Percentiles rank a stretch among this genome's conserved stretches.
Evolutionary conservation across 1,139 yeast species (phyloP).

Genomic region (Nakaseomyces uthaithaninus): DNA sequence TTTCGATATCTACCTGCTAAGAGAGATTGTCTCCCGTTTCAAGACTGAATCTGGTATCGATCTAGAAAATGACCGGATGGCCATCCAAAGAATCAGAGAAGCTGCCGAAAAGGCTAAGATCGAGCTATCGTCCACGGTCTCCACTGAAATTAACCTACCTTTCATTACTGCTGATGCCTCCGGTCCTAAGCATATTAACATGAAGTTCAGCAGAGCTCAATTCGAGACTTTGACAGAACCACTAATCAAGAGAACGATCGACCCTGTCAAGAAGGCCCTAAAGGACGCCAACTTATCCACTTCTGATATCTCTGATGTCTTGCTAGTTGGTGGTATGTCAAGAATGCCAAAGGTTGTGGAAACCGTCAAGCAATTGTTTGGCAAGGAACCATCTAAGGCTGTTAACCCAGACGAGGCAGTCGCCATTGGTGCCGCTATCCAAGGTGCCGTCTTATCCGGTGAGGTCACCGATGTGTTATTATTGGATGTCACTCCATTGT

Average conservation of each 20-base stretch:
- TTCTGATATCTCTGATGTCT: constrained; percentile 87
- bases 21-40: constrained; percentile 86
- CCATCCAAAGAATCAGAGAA: constrained; percentile 98
- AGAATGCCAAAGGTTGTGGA: constrained; percentile 99
- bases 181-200: constrained; percentile 11
- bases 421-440: constrained; percentile 99
- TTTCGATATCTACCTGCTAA: constrained; percentile 78
- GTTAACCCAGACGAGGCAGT: constrained; percentile 99
- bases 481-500: constrained; percentile 94
- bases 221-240: constrained; percentile 88
- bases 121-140: constrained; percentile 87
- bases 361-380: constrained; percentile 87
- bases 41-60: constrained; percentile 89
- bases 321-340: constrained; percentile 99
- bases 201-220: constrained; percentile 86
- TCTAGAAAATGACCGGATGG: constrained; percentile 90
- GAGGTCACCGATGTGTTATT: constrained; percentile 93
- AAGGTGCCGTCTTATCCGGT: constrained; percentile 98
- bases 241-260: constrained; percentile 83
- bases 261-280: constrained; percentile 97
- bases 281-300: constrained; percentile 88
- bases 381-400: constrained; percentile 95
- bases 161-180: constrained; percentile 11
- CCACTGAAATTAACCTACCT: constrained; percentile 31
- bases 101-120: constrained; percentile 99